A percentile compares a stretch with the other conserved stretches of the same genome.
Evolutionary conservation across 345 rosid genomes (phyloP).

Genomic region (Hevea brasiliensis): DNA sequence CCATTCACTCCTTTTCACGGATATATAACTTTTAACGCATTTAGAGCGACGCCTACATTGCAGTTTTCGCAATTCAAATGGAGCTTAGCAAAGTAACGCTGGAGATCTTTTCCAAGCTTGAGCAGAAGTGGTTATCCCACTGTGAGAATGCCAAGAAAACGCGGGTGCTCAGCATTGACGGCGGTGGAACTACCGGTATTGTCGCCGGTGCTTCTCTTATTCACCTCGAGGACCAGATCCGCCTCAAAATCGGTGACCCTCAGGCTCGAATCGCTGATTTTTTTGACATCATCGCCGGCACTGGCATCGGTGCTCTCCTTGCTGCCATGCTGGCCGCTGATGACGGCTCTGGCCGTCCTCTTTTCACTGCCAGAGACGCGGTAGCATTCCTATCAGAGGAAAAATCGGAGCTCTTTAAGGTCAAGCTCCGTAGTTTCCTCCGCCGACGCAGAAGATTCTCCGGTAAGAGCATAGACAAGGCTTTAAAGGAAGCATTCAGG

Average conservation of each 20-base stretch:
- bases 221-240: constrained; percentile 91
- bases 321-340: constrained; percentile 70
- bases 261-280: constrained; percentile 71
- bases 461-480: constrained; percentile 67
- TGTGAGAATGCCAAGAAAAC: constrained; percentile 62
- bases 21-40: background rate
- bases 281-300: constrained; percentile 85
- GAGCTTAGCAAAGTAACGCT: constrained; percentile 86
- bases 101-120: constrained; percentile 87
- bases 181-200: constrained; percentile 72
- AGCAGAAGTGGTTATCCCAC: constrained; percentile 94
- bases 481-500: constrained; percentile 51
- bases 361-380: constrained; percentile 72
- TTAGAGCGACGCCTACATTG: background rate
- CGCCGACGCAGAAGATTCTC: constrained; percentile 55
- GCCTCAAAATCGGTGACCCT: constrained; percentile 64
- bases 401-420: constrained; percentile 59
- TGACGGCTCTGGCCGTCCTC: constrained; percentile 74
- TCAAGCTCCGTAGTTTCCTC: constrained; percentile 36
- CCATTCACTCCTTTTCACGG: constrained; percentile 6
- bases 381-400: constrained; percentile 42
- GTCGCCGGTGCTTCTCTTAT: constrained; percentile 64
- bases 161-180: constrained; percentile 84
- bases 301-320: constrained; percentile 82
- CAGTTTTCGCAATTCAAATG: constrained; percentile 35